phyloP scores from a whole-genome alignment of 768 basidiomycete species.

The Leucosporidium creatinivorum region DNA sequence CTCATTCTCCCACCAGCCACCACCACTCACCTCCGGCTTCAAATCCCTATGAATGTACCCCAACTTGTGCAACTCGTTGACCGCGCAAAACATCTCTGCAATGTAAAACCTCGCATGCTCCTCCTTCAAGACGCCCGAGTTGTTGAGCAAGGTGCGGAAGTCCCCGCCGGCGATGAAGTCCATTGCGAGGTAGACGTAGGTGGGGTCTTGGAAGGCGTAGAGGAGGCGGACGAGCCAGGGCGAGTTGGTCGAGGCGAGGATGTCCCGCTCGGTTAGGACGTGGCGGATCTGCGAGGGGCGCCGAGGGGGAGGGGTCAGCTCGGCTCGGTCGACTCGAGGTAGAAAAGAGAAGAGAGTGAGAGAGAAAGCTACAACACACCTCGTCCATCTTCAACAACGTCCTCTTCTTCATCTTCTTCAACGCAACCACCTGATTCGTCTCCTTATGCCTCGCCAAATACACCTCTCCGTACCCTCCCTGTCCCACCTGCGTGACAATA shows the following conservation, averaged over 20 bases:
- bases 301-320: background rate
- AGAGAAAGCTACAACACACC: conserved; percentile 50
- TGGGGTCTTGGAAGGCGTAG: conserved; percentile 92
- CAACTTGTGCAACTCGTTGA: conserved; percentile 89
- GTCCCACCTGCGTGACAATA: conserved; percentile 96
- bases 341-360: background rate
- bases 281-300: conserved; percentile 66
- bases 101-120: conserved; percentile 96
- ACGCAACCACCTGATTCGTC: conserved; percentile 88
- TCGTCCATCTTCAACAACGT: conserved; percentile 98
- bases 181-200: conserved; percentile 93
- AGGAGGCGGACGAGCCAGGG: conserved; percentile 92
- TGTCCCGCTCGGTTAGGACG: conserved; percentile 94
- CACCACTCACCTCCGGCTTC: conserved; percentile 74
- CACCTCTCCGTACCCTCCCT: conserved; percentile 97
- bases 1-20: no score
- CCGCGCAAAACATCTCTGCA: conserved; percentile 92
- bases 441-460: conserved; percentile 92
- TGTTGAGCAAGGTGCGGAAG: conserved; percentile 94
- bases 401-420: conserved; percentile 95
- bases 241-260: conserved; percentile 91
- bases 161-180: conserved; percentile 98
- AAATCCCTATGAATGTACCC: conserved; percentile 98
- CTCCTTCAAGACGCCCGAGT: conserved; percentile 94
- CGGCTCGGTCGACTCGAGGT: background rate